A percentile compares a stretch with the other conserved stretches of the same genome.
These are phyloP conservation scores for Barnettozyma hawaiiensis DNA, from an alignment of 1,139 yeast species.

Conservation along the genomic window DNA sequence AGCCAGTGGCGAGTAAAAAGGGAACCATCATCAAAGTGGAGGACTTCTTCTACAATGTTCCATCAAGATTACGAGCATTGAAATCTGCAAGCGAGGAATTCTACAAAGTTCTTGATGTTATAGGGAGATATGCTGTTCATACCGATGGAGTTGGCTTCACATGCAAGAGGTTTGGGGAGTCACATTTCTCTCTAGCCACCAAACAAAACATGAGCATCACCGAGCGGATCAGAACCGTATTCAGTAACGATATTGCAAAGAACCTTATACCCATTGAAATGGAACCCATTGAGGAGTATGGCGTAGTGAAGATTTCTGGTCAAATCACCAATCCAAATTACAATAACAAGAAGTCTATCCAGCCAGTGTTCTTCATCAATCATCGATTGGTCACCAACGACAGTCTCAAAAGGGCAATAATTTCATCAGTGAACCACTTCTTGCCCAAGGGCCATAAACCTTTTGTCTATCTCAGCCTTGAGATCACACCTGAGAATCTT, in stretches of 20 bases:
- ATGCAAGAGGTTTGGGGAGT: slow-evolving; percentile 70
- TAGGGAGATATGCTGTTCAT: slow-evolving; percentile 80
- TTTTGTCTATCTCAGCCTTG: slow-evolving; percentile 67
- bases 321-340: slow-evolving; percentile 69
- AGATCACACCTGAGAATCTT: slow-evolving; percentile 59
- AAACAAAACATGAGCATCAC: slow-evolving; percentile 41
- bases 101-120: slow-evolving; percentile 70
- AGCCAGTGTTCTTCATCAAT: slow-evolving; percentile 79
- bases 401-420: slow-evolving; percentile 66
- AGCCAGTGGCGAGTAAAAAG: slow-evolving; percentile 77
- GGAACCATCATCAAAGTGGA: slow-evolving; percentile 88
- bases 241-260: slow-evolving; percentile 64
- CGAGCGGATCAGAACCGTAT: slow-evolving; percentile 71
- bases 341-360: slow-evolving; percentile 57
- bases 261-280: slow-evolving; percentile 50
- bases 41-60: slow-evolving; percentile 84
- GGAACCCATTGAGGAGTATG: slow-evolving; percentile 33
- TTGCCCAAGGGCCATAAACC: slow-evolving; percentile 79
- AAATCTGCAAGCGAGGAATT: slow-evolving; percentile 70
- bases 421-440: slow-evolving; percentile 56
- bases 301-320: slow-evolving; percentile 50
- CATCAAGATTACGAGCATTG: slow-evolving; percentile 67
- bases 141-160: slow-evolving; percentile 64
- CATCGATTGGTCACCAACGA: slow-evolving; percentile 79
- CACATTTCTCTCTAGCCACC: slow-evolving; percentile 51